These are phyloP conservation scores for Deinandra increscens DNA, from an alignment of 129 eudicot genomes.

Conservation along the genomic window DNA sequence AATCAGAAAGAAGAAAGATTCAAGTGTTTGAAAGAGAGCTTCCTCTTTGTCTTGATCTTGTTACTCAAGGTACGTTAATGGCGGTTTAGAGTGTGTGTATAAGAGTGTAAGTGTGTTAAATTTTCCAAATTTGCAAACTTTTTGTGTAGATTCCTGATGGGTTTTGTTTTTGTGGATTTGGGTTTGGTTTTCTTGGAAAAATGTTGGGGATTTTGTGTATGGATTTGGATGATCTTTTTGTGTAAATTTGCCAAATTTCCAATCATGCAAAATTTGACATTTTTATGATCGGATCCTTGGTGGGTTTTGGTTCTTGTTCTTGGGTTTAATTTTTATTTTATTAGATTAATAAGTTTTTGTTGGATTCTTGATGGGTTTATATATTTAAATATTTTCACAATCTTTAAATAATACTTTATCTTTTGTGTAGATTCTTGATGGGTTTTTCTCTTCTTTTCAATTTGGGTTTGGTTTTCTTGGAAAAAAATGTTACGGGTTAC, in stretches of 20 bases:
- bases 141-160: constrained; percentile 9
- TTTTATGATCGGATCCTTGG: too few relatives aligned
- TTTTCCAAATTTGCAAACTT: background rate
- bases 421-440: background rate
- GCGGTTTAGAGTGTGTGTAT: too few relatives aligned
- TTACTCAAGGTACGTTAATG: constrained; percentile 59
- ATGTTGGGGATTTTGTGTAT: too few relatives aligned
- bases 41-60: constrained; percentile 84
- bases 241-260: background rate
- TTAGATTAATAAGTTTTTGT: too few relatives aligned
- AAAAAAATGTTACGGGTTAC: too few relatives aligned
- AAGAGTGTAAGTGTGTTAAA: too few relatives aligned
- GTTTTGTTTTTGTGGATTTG: background rate
- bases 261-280: background rate
- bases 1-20: constrained; percentile 72
- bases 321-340: too few relatives aligned
- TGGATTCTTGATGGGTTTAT: background rate
- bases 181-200: background rate
- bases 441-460: too few relatives aligned
- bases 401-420: background rate
- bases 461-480: too few relatives aligned
- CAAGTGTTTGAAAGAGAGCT: constrained; percentile 82
- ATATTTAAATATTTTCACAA: background rate
- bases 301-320: constrained; percentile 14
- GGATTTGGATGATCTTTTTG: background rate